These are phyloP conservation scores for Psilocybe sp. DNA, from an alignment of 768 basidiomycete species.

Conservation along the genomic window DNA sequence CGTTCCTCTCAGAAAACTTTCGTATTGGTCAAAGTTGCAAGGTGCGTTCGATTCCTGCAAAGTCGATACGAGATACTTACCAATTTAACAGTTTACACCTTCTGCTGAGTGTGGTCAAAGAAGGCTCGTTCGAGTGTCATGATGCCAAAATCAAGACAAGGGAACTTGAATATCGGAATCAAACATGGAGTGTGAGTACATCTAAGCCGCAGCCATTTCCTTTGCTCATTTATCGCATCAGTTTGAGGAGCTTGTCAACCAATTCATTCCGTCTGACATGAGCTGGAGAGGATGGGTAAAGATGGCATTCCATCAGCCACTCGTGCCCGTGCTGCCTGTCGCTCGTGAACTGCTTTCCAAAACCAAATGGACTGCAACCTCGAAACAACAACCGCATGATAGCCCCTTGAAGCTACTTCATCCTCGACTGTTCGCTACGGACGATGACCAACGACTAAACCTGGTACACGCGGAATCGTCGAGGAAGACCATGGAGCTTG, in stretches of 20 bases:
- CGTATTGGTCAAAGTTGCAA: constrained; percentile 71
- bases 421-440: constrained; percentile 22
- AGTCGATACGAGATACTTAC: constrained; percentile 10
- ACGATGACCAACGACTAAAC: constrained; percentile 25
- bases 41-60: constrained; percentile 35
- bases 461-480: constrained; percentile 11
- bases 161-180: constrained; percentile 76
- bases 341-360: constrained; percentile 77
- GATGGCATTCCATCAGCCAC: constrained; percentile 78
- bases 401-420: constrained; percentile 30
- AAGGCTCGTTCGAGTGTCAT: constrained; percentile 80
- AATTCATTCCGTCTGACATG: constrained; percentile 76
- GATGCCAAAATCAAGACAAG: constrained; percentile 80
- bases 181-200: constrained; percentile 73
- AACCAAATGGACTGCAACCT: constrained; percentile 63
- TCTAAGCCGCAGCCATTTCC: neutral
- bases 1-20: constrained; percentile 84
- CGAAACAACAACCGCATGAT: constrained; percentile 27
- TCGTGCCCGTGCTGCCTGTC: constrained; percentile 75
- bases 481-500: constrained; percentile 7
- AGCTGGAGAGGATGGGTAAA: constrained; percentile 82
- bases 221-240: constrained; percentile 21
- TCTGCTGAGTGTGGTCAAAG: constrained; percentile 75
- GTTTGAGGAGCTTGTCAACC: constrained; percentile 79
- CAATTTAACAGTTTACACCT: constrained; percentile 53